Evolutionary conservation across 2,329 filamentous ascomycete species (phyloP).

Genomic region (Cercospora sp.): DNA sequence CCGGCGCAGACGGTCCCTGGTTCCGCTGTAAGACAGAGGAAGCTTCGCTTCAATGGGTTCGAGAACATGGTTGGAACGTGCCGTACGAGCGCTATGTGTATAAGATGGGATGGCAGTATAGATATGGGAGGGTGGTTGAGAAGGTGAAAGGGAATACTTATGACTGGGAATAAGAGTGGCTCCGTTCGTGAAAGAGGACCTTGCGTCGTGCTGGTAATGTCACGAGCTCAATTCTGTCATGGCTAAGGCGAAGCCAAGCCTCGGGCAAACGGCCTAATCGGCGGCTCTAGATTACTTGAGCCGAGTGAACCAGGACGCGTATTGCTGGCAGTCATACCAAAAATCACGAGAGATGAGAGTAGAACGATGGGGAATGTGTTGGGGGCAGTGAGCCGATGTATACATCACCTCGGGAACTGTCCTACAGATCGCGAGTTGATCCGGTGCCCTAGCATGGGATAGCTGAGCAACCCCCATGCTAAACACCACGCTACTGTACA

Average conservation of each 20-base stretch:
- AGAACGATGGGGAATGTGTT: not conserved
- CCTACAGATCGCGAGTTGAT: conserved; percentile 5
- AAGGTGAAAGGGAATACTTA: conserved; percentile 3
- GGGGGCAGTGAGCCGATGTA: not conserved
- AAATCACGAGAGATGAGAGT: not conserved
- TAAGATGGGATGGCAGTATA: not conserved
- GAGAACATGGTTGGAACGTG: conserved; percentile 4
- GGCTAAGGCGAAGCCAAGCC: conserved; percentile 5
- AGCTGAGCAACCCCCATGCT: not conserved
- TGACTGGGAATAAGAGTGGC: conserved; percentile 7
- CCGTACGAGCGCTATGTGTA: not conserved
- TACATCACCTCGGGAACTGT: not conserved
- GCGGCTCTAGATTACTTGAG: not conserved
- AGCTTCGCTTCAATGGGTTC: conserved; percentile 11
- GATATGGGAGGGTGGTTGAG: not conserved
- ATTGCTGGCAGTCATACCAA: not conserved
- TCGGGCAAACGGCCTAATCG: conserved; percentile 2
- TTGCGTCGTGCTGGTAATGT: conserved; percentile 2
- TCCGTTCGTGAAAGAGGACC: not conserved
- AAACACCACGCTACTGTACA: not conserved
- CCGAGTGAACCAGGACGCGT: not conserved
- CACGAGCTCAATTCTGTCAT: conserved; percentile 5
- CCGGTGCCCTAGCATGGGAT: not conserved
- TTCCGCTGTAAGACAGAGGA: conserved; percentile 14
- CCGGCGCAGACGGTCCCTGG: conserved; percentile 17